Percentiles rank a stretch among this genome's conserved stretches.
phyloP scores from a whole-genome alignment of 495 filamentous ascomycete species.

The Penicillium lagena region DNA sequence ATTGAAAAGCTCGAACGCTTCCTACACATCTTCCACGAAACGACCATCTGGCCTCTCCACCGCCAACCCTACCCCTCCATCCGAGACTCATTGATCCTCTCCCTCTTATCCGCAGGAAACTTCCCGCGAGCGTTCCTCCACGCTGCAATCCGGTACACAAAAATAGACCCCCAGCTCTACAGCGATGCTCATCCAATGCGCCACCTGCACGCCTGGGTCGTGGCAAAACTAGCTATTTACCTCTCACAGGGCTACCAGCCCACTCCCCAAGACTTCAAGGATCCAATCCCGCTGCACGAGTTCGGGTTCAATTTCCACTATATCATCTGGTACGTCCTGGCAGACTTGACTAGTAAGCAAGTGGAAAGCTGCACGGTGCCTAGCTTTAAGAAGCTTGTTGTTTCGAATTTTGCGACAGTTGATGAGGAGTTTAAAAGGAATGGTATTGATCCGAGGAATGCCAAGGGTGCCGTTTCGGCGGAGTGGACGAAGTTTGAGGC shows the following conservation, averaged over 20 bases:
- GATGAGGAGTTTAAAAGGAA: slow-evolving; percentile 22
- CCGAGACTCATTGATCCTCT: slow-evolving; percentile 31
- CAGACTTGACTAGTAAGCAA: slow-evolving; percentile 35
- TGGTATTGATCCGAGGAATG: slow-evolving; percentile 23
- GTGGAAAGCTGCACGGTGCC: slow-evolving; percentile 29
- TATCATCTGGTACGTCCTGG: slow-evolving; percentile 30
- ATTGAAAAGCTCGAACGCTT: slow-evolving; percentile 16
- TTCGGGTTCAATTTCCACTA: slow-evolving; percentile 26
- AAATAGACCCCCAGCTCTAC: slow-evolving; percentile 33
- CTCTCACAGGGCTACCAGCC: slow-evolving; percentile 23
- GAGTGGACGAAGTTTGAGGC: slow-evolving; percentile 34
- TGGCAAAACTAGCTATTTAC: slow-evolving; percentile 32
- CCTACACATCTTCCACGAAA: slow-evolving; percentile 17
- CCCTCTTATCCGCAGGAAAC: slow-evolving; percentile 19
- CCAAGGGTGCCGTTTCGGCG: slow-evolving; percentile 14
- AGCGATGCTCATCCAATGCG: slow-evolving; percentile 34
- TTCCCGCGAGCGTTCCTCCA: slow-evolving; percentile 31
- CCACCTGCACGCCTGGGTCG: slow-evolving; percentile 35
- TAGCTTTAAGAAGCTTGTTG: slow-evolving; percentile 27
- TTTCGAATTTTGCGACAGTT: slow-evolving; percentile 22
- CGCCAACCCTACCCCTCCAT: slow-evolving; percentile 36
- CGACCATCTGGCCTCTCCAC: slow-evolving; percentile 22
- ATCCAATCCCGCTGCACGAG: slow-evolving; percentile 11
- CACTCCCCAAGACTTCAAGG: background rate
- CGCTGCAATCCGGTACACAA: slow-evolving; percentile 29